A percentile compares a stretch with the other conserved stretches of the same genome.
Evolutionary conservation across 75 land plant genomes (phyloP).

Genomic region (Adiantum capillusveneris): DNA sequence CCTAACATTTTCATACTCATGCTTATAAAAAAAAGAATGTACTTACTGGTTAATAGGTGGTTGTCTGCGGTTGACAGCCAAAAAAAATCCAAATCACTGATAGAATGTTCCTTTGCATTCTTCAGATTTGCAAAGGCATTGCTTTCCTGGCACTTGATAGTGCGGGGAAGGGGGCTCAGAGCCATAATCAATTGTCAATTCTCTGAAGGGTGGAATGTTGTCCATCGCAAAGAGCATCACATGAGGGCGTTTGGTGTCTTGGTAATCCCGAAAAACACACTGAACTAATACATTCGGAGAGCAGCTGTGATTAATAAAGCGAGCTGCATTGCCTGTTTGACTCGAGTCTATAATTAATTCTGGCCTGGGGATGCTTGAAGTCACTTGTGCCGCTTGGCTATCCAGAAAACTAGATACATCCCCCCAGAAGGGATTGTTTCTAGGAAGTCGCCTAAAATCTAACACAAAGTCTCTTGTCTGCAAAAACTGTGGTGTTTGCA

Average conservation of each 20-base stretch:
- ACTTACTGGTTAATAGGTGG: no score
- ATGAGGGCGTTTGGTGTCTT: conserved; percentile 48
- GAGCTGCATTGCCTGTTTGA: conserved; percentile 52
- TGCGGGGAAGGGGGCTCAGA: not conserved
- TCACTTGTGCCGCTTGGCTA: not conserved
- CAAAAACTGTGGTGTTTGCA: conserved; percentile 15
- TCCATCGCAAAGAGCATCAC: conserved; percentile 82
- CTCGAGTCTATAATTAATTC: conserved; percentile 63
- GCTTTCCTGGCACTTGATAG: not conserved
- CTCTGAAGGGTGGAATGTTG: conserved; percentile 66
- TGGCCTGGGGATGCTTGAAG: conserved; percentile 24
- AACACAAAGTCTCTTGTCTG: conserved; percentile 39
- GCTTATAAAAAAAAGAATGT: no score
- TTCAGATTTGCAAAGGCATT: not conserved
- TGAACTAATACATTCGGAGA: conserved; percentile 77
- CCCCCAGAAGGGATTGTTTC: conserved; percentile 53
- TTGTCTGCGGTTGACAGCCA: no score
- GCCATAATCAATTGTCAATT: conserved; percentile 65
- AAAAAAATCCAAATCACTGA: not conserved
- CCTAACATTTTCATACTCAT: no score
- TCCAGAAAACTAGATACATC: conserved; percentile 34
- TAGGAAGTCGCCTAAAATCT: conserved; percentile 37
- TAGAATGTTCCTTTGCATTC: conserved; percentile 1
- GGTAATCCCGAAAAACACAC: conserved; percentile 62
- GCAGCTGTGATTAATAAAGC: conserved; percentile 63